Evolutionary conservation across 805 yeast genomes (phyloP).

Genomic region (Isabelozyma rhagii): DNA sequence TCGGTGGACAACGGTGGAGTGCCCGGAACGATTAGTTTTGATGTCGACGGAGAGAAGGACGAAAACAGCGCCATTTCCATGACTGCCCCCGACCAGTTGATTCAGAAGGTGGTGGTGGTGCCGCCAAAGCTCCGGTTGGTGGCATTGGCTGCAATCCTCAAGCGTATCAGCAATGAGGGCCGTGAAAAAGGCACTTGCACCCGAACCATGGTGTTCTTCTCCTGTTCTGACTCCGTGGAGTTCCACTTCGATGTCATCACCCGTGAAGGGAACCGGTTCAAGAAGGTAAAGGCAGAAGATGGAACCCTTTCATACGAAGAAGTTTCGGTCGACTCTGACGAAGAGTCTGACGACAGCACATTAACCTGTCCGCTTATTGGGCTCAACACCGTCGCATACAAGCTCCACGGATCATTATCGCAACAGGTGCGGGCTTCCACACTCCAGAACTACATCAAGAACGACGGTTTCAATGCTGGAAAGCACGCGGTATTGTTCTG

Average conservation of each 20-base stretch:
- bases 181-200: slow-evolving; percentile 12
- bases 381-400: slow-evolving; percentile 45
- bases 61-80: slow-evolving; percentile 10
- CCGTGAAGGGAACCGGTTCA: slow-evolving; percentile 47
- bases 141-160: slow-evolving; percentile 65
- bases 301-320: slow-evolving; percentile 14
- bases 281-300: slow-evolving; percentile 26
- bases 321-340: slow-evolving; percentile 12
- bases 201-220: slow-evolving; percentile 78
- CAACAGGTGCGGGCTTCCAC: slow-evolving; percentile 84
- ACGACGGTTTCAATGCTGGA: slow-evolving; percentile 26
- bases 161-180: slow-evolving; percentile 29
- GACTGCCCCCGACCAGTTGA: slow-evolving; percentile 85
- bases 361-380: slow-evolving; percentile 54
- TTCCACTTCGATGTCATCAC: slow-evolving; percentile 80
- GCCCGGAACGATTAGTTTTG: slow-evolving; percentile 26
- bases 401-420: slow-evolving; percentile 86
- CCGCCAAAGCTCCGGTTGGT: slow-evolving; percentile 93
- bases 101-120: slow-evolving; percentile 75
- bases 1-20: slow-evolving; percentile 29
- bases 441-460: slow-evolving; percentile 54
- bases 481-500: slow-evolving; percentile 74
- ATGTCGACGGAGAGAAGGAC: slow-evolving; percentile 12
- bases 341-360: slow-evolving; percentile 34
- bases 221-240: slow-evolving; percentile 96